Evolutionary conservation across 2,329 filamentous ascomycete species (phyloP).

Genomic region (Calonectria naviculata): DNA sequence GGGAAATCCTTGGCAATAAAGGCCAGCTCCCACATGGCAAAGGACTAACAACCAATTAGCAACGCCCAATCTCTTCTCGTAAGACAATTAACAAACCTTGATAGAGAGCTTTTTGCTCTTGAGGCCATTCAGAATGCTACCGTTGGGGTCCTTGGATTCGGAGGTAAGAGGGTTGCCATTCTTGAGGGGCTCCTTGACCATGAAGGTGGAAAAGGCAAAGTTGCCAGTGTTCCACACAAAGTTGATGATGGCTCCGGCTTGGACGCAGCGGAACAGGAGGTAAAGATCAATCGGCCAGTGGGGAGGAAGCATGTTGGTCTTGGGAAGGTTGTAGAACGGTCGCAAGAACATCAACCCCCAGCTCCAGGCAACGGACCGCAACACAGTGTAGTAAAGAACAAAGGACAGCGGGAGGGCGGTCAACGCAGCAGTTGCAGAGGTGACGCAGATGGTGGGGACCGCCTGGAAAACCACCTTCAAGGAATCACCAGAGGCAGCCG

Average conservation of each 20-base stretch:
- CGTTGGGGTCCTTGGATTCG: constrained; percentile 91
- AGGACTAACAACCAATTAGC: constrained; percentile 63
- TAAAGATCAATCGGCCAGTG: constrained; percentile 68
- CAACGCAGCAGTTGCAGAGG: constrained; percentile 53
- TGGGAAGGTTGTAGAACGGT: constrained; percentile 80
- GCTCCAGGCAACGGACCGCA: constrained; percentile 75
- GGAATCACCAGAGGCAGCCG: constrained; percentile 41
- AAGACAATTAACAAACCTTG: constrained; percentile 60
- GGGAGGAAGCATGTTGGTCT: constrained; percentile 71
- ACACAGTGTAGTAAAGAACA: constrained; percentile 69
- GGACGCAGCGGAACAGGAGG: constrained; percentile 65
- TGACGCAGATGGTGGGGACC: constrained; percentile 52
- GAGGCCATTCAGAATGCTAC: constrained; percentile 85
- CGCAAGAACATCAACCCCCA: constrained; percentile 77
- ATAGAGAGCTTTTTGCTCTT: constrained; percentile 85
- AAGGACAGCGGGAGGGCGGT: constrained; percentile 58
- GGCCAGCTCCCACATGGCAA: constrained; percentile 91
- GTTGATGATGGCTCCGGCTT: constrained; percentile 74
- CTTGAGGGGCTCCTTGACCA: constrained; percentile 85
- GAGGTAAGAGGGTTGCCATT: constrained; percentile 84
- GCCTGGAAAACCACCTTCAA: constrained; percentile 50
- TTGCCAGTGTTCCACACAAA: constrained; percentile 84
- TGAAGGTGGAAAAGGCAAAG: constrained; percentile 81
- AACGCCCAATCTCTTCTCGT: background rate
- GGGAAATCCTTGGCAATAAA: constrained; percentile 81